Base-by-base conservation (phyloP, 129 eudicot species). In the Tanacetum coccineum region DNA sequence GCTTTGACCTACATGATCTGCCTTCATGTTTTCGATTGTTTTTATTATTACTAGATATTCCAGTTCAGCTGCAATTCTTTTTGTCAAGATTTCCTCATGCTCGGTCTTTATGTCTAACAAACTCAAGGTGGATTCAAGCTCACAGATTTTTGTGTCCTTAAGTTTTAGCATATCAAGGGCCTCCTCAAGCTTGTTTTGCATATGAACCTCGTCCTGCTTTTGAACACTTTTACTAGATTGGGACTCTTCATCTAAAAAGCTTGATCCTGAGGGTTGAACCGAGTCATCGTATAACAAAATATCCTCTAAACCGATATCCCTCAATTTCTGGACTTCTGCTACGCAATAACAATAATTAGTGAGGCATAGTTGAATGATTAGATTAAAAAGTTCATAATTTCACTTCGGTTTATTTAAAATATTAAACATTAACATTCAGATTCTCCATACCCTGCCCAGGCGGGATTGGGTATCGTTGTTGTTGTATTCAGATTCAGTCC, bases 271-370 rank as follows among this genome's bases (percentile, higher is more conserved):
- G 26, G 48, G 39, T 70, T 51, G 63, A 59, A n/a, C 74, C 50
- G 52, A 74, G 64, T 76, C 80, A 40, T 81, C 77, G 50, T 59
- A 58, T n/a, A 65, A 67, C 7, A 59, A 55, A 5, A 21, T 28
- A 46, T 74, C 77, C 6, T 81, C 96, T 68, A 73, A 73, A 52
- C 90, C 86, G 0, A 88, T 75, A 69, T 81, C 87, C 83, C 73
- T 87, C 14, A 88, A 62, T 74, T 85, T 82, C 67, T 68, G 83
- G 65, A 92, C 63, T 74, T 92, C 98, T 92, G 96, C 77, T 77
- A 52, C 64, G 47, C 42, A 73, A 52, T 69, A 36, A 46, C 39
- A 21, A 61, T 25, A 36, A 28, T 42, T 12, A 64, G 9, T 53
- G 15, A 0, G 15, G 36, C n/a, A 68, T 18, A 39, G 1, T 3